These are phyloP conservation scores for Metschnikowia similis DNA, from an alignment of 805 yeast species.

Conservation along the genomic window DNA sequence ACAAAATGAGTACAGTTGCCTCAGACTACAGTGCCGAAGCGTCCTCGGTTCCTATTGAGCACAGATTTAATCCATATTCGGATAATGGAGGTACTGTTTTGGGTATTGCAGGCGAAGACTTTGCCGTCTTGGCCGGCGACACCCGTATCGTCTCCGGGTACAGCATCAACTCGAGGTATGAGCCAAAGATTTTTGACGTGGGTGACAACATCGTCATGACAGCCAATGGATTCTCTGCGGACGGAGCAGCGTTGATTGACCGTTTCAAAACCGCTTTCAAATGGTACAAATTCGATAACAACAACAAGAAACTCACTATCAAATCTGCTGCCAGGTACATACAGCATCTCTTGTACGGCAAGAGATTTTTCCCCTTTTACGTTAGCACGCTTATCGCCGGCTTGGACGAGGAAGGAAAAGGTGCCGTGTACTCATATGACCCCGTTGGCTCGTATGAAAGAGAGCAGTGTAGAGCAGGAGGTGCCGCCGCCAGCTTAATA, in stretches of 20 bases:
- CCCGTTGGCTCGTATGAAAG: conserved; percentile 98
- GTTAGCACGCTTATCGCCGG: conserved; percentile 95
- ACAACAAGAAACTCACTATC: conserved; percentile 61
- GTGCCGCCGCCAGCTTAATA: conserved; percentile 92
- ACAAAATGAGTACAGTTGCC: conserved; percentile 16
- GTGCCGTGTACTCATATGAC: conserved; percentile 93
- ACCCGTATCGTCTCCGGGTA: conserved; percentile 96
- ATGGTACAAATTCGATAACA: conserved; percentile 91
- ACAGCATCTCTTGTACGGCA: conserved; percentile 86
- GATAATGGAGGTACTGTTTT: conserved; percentile 97
- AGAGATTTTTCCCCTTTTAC: conserved; percentile 94
- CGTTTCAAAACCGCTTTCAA: conserved; percentile 65
- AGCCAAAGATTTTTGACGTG: conserved; percentile 81
- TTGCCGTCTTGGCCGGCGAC: conserved; percentile 95
- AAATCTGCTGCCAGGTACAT: conserved; percentile 83
- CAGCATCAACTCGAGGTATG: conserved; percentile 87
- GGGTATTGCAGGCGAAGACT: conserved; percentile 97
- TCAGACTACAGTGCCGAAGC: conserved; percentile 16
- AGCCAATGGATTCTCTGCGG: conserved; percentile 97
- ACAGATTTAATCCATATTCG: conserved; percentile 86
- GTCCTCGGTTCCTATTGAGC: conserved; percentile 67
- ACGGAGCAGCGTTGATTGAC: conserved; percentile 79
- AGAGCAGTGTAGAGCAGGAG: conserved; percentile 97
- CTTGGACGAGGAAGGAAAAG: conserved; percentile 84
- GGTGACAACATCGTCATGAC: conserved; percentile 86